Evolutionary conservation across 257 asterid species (phyloP).

Genomic region (Solanum appendiculatum): DNA sequence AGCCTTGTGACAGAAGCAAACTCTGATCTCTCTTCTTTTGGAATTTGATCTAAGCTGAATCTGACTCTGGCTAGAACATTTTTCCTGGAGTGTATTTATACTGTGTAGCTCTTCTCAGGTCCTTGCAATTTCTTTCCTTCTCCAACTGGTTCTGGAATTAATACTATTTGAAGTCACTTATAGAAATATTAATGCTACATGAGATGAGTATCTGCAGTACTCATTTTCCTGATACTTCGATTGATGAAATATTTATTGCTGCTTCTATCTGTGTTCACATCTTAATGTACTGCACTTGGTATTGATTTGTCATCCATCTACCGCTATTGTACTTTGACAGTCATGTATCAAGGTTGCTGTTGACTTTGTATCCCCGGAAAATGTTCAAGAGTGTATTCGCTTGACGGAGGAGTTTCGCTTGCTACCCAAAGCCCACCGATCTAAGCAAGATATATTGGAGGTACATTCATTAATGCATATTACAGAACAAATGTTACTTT

Average conservation of each 20-base stretch:
- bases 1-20: neutral
- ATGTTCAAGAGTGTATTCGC: constrained; percentile 29
- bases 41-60: neutral
- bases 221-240: neutral
- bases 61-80: neutral
- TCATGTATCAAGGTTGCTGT: constrained; percentile 33
- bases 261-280: neutral
- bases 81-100: neutral
- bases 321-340: constrained; percentile 8
- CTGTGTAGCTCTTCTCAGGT: neutral
- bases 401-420: constrained; percentile 39
- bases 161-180: neutral
- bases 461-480: constrained; percentile 6
- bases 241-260: neutral
- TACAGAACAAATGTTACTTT: neutral
- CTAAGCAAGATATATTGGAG: constrained; percentile 45
- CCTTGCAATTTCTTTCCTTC: neutral
- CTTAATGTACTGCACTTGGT: neutral
- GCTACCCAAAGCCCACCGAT: constrained; percentile 34
- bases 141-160: neutral
- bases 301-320: neutral
- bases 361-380: constrained; percentile 44
- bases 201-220: neutral
- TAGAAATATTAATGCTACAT: neutral
- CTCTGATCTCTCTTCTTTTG: neutral